Conservation (phyloP, 2,329 filamentous ascomycete species). For the Scedosporium minutisporum region DNA sequence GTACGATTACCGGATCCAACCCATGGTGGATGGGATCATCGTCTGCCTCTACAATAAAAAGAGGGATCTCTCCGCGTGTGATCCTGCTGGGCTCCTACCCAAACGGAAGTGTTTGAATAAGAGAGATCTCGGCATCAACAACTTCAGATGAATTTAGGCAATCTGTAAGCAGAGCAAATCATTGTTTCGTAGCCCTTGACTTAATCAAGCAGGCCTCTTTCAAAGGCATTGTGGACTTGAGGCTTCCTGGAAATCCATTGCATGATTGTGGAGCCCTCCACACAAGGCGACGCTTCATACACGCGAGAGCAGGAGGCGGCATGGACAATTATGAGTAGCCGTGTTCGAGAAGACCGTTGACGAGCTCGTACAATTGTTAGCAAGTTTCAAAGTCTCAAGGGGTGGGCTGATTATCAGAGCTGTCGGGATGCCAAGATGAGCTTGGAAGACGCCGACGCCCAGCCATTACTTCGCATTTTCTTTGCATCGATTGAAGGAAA, state of each 20-base stretch:
- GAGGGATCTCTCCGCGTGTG: background rate
- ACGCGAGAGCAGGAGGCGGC: background rate
- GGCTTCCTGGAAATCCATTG: conserved; percentile 1
- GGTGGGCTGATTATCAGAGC: too few relatives aligned
- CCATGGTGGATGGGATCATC: background rate
- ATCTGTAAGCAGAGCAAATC: background rate
- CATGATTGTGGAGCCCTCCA: background rate
- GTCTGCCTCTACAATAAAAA: background rate
- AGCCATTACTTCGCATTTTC: too few relatives aligned
- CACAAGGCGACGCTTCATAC: background rate
- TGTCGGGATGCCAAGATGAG: too few relatives aligned
- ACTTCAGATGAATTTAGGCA: conserved; percentile 7
- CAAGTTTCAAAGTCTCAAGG: background rate
- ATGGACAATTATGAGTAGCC: background rate
- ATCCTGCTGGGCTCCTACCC: background rate
- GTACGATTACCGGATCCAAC: background rate
- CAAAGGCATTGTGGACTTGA: background rate
- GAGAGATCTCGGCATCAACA: background rate
- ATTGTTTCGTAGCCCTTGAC: background rate
- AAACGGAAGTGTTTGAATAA: background rate
- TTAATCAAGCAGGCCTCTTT: background rate
- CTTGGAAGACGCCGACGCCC: too few relatives aligned
- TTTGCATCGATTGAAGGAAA: too few relatives aligned
- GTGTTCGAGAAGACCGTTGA: background rate
- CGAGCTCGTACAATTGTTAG: background rate